Conservation (phyloP, 768 basidiomycete species). For the Termitomyces sp. region DNA sequence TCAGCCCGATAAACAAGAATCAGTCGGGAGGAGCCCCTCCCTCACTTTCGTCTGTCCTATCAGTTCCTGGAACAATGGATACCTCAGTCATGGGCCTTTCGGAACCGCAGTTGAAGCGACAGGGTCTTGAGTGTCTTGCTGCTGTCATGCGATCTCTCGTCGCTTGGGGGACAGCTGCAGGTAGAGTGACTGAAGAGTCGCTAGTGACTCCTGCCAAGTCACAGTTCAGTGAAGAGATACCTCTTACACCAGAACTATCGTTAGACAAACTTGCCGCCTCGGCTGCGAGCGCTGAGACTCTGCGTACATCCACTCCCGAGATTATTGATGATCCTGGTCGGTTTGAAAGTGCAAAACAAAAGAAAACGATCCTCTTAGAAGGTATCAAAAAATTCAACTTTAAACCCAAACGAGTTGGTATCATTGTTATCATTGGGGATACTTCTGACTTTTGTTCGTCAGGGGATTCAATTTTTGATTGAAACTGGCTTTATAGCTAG, state of each 20-base stretch:
- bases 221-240: constrained; percentile 47
- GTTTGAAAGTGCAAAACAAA: constrained; percentile 95
- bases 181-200: constrained; percentile 38
- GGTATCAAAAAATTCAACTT: constrained; percentile 98
- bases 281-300: constrained; percentile 44
- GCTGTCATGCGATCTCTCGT: constrained; percentile 87
- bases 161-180: constrained; percentile 73
- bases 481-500: constrained; percentile 84
- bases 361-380: constrained; percentile 91
- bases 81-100: constrained; percentile 64
- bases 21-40: constrained; percentile 37
- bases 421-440: neutral
- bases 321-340: constrained; percentile 82
- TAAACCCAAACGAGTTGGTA: constrained; percentile 89
- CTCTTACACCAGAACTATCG: constrained; percentile 50
- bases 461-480: constrained; percentile 88
- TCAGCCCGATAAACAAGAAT: constrained; percentile 45
- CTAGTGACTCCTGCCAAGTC: constrained; percentile 34
- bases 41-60: constrained; percentile 60
- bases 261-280: constrained; percentile 47
- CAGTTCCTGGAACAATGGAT: constrained; percentile 64
- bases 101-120: constrained; percentile 80
- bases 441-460: neutral
- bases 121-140: constrained; percentile 93
- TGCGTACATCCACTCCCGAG: constrained; percentile 73